These are phyloP conservation scores for Torulaspora gathmanii DNA, from an alignment of 805 yeast genomes.

Conservation along the genomic window DNA sequence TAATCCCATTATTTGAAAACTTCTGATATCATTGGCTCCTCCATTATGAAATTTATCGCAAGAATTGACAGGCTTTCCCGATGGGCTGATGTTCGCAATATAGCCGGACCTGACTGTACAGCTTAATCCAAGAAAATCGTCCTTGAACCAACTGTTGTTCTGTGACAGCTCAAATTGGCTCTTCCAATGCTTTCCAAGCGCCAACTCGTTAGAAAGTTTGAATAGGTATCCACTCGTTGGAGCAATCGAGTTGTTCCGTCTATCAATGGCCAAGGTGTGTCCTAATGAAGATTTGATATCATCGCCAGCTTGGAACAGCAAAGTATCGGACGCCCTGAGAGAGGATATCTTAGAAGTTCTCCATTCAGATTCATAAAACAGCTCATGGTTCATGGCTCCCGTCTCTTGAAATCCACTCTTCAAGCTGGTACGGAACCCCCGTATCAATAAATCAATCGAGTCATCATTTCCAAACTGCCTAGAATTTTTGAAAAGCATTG, in stretches of 20 bases:
- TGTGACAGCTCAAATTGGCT: slow-evolving; percentile 32
- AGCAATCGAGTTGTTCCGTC: slow-evolving; percentile 40
- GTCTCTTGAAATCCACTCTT: slow-evolving; percentile 24
- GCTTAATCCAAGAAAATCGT: slow-evolving; percentile 42
- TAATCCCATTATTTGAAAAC: slow-evolving; percentile 61
- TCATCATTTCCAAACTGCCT: slow-evolving; percentile 47
- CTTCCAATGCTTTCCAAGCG: slow-evolving; percentile 30
- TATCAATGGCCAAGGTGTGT: slow-evolving; percentile 39
- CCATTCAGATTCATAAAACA: slow-evolving; percentile 42
- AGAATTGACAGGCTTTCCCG: slow-evolving; percentile 45
- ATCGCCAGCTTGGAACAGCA: slow-evolving; percentile 58
- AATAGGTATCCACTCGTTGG: slow-evolving; percentile 45
- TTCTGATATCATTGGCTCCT: slow-evolving; percentile 68
- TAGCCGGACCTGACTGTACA: slow-evolving; percentile 52
- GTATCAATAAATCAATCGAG: slow-evolving; percentile 45
- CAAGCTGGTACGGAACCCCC: slow-evolving; percentile 35
- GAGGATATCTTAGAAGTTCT: slow-evolving; percentile 42
- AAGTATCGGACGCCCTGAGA: slow-evolving; percentile 48
- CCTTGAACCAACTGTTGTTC: slow-evolving; percentile 25
- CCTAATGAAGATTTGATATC: slow-evolving; percentile 53
- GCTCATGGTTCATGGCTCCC: slow-evolving; percentile 43
- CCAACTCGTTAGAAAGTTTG: slow-evolving; percentile 43
- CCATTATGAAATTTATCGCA: slow-evolving; percentile 82
- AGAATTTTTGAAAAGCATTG: slow-evolving; percentile 46
- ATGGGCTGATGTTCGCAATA: slow-evolving; percentile 40